phyloP scores from a whole-genome alignment of 345 rosid genomes.

The Heritiera littoralis region DNA sequence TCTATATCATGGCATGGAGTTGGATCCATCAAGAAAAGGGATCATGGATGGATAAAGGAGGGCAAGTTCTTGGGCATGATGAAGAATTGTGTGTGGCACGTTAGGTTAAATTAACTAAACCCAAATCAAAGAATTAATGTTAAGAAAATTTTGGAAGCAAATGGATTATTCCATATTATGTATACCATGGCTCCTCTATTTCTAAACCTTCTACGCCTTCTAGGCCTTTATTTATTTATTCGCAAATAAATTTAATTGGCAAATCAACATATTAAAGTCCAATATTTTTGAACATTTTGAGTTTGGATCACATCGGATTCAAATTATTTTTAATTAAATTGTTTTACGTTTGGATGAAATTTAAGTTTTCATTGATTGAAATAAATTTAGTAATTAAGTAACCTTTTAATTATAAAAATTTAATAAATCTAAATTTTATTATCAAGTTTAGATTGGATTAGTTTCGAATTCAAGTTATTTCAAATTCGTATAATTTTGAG shows the following conservation, averaged over 20 bases:
- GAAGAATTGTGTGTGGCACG: slow-evolving; percentile 38
- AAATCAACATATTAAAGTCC: too few relatives aligned
- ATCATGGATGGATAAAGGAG: slow-evolving; percentile 30
- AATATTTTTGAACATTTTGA: too few relatives aligned
- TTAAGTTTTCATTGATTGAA: too few relatives aligned
- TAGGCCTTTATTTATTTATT: background rate
- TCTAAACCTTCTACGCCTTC: background rate
- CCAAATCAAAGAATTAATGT: background rate
- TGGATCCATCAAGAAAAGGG: slow-evolving; percentile 14
- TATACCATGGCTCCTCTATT: slow-evolving; percentile 13
- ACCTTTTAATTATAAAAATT: too few relatives aligned
- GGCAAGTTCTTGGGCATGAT: slow-evolving; percentile 37
- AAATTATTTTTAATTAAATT: too few relatives aligned
- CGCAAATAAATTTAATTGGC: background rate
- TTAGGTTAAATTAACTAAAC: slow-evolving; percentile 6
- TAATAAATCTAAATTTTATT: too few relatives aligned
- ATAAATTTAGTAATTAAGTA: too few relatives aligned
- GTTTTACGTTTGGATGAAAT: too few relatives aligned
- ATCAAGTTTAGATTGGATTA: too few relatives aligned
- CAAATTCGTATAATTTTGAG: too few relatives aligned
- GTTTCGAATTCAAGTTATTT: too few relatives aligned
- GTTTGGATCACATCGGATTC: too few relatives aligned
- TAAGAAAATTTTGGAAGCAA: slow-evolving; percentile 23
- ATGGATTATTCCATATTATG: slow-evolving; percentile 25
- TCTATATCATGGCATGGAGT: background rate